A percentile compares a stretch with the other conserved stretches of the same genome.
Evolutionary conservation across 1,139 yeast species (phyloP).

Genomic region (Candida albicans): DNA sequence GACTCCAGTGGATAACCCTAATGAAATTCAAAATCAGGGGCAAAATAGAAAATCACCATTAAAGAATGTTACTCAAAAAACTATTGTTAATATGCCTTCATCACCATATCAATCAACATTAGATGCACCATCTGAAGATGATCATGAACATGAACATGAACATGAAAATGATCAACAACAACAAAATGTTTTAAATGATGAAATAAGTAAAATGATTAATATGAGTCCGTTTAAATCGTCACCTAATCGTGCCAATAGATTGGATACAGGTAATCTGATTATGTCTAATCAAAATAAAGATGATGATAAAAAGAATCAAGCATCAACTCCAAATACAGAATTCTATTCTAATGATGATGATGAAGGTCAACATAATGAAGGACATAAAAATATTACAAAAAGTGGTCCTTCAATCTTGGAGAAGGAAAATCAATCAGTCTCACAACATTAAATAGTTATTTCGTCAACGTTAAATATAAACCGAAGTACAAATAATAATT

Average conservation of each 20-base stretch:
- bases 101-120: conserved; percentile 27
- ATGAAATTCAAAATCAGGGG: conserved; percentile 12
- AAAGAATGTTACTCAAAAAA: conserved; percentile 23
- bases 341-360: conserved; percentile 27
- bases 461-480: too few relatives aligned
- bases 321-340: conserved; percentile 36
- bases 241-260: conserved; percentile 36
- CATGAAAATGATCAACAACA: conserved; percentile 1
- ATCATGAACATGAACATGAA: too few relatives aligned
- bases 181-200: conserved; percentile 6
- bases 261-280: conserved; percentile 37
- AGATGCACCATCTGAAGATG: conserved; percentile 3
- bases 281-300: conserved; percentile 28
- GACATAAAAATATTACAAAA: neutral
- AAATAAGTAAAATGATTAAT: conserved; percentile 11
- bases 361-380: too few relatives aligned
- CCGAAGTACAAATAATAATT: too few relatives aligned
- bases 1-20: conserved; percentile 27
- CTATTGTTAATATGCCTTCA: conserved; percentile 43
- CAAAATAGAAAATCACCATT: conserved; percentile 18
- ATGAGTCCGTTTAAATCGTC: conserved; percentile 21
- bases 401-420: neutral
- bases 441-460: neutral
- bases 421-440: neutral
- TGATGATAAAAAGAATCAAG: conserved; percentile 21